A percentile compares a stretch with the other conserved stretches of the same genome.
phyloP scores from a whole-genome alignment of 768 basidiomycete genomes.

The Pulveroboletus ravenelii region DNA sequence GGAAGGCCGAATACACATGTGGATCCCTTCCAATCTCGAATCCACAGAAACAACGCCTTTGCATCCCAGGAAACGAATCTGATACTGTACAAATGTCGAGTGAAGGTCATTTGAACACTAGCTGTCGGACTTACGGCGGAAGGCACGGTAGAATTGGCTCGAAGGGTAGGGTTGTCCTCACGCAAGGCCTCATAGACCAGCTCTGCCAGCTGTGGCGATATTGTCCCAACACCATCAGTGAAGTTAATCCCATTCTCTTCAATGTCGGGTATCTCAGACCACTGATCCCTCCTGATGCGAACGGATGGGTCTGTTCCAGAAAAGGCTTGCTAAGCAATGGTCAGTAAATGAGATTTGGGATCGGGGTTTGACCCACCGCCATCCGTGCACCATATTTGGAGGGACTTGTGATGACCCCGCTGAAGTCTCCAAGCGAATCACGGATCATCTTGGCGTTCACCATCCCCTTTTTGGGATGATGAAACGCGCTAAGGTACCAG shows the following conservation, averaged over 20 bases:
- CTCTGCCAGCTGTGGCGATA: constrained; percentile 54
- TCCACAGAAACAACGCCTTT: constrained; percentile 81
- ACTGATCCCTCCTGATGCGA: constrained; percentile 48
- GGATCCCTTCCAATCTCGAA: constrained; percentile 44
- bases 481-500: constrained; percentile 74
- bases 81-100: constrained; percentile 43
- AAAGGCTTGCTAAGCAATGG: constrained; percentile 55
- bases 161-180: constrained; percentile 34
- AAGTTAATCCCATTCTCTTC: constrained; percentile 41
- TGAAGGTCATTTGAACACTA: background rate
- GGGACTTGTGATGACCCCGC: constrained; percentile 50
- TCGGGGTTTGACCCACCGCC: constrained; percentile 32
- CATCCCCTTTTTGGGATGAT: constrained; percentile 36
- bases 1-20: constrained; percentile 64
- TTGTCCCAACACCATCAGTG: constrained; percentile 81
- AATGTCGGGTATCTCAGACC: constrained; percentile 61
- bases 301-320: constrained; percentile 77
- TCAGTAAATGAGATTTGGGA: constrained; percentile 3
- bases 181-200: constrained; percentile 58
- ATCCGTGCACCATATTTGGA: constrained; percentile 82
- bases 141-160: constrained; percentile 40
- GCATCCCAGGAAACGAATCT: constrained; percentile 79
- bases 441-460: constrained; percentile 61
- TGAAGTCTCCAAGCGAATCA: constrained; percentile 62
- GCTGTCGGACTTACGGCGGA: constrained; percentile 49